Percentiles rank a stretch among this genome's conserved stretches.
These are phyloP conservation scores for Ceratobasidium sp. DNA, from an alignment of 1,284 basidiomycete species.

Conservation along the genomic window DNA sequence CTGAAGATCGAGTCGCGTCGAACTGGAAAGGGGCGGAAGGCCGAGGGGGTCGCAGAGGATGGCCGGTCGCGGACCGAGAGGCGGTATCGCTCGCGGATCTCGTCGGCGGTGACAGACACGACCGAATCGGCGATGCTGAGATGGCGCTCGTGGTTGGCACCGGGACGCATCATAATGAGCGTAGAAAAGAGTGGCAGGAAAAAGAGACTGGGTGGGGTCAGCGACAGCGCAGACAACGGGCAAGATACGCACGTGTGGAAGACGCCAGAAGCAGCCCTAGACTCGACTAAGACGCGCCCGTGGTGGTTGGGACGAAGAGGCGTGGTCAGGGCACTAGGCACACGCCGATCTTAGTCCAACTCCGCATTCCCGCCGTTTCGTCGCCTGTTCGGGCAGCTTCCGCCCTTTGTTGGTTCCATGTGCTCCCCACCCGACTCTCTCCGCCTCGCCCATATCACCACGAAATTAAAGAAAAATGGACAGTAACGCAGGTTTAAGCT, in stretches of 20 bases:
- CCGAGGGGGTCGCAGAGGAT: neutral
- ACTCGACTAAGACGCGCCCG: neutral
- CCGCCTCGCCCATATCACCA: neutral
- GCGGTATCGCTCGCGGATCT: conserved; percentile 27
- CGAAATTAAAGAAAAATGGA: neutral
- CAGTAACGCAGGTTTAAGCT: no score
- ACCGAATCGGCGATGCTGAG: conserved; percentile 34
- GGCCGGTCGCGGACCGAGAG: conserved; percentile 7
- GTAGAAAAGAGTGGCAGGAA: neutral
- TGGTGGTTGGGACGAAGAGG: neutral
- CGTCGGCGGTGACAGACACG: conserved; percentile 24
- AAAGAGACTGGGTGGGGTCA: neutral
- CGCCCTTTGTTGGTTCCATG: neutral
- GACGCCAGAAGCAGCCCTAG: neutral
- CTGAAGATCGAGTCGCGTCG: conserved; percentile 41
- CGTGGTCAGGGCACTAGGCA: conserved; percentile 7
- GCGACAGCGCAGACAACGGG: conserved; percentile 2
- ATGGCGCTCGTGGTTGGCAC: conserved; percentile 26
- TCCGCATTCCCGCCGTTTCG: neutral
- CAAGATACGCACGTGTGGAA: conserved; percentile 11
- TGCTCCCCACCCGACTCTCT: neutral
- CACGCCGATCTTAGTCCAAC: neutral
- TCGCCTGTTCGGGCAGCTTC: neutral
- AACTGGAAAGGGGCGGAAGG: conserved; percentile 5
- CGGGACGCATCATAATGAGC: conserved; percentile 12